Percentiles rank a stretch among this genome's conserved stretches.
Evolutionary conservation across 176 grass and related monocot genomes (phyloP).

Genomic region (Tillandsia fasciculata): DNA sequence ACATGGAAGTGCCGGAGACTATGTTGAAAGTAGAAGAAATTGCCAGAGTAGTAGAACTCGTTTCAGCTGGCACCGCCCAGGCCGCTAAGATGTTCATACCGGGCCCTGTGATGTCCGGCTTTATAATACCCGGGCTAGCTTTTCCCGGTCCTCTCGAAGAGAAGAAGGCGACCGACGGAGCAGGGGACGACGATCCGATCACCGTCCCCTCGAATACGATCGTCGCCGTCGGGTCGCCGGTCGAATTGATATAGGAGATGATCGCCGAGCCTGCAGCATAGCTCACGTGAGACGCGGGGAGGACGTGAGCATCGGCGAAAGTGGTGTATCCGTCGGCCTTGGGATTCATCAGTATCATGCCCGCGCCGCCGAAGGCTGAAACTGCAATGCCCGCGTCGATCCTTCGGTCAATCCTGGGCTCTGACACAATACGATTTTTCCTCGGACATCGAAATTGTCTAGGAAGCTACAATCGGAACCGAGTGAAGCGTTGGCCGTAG

Average conservation of each 20-base stretch:
- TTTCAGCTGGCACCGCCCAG: slow-evolving; percentile 30
- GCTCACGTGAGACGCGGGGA: slow-evolving; percentile 55
- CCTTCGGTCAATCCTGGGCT: slow-evolving; percentile 40
- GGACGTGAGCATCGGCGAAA: slow-evolving; percentile 41
- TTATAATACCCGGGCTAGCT: slow-evolving; percentile 51
- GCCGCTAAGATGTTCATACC: slow-evolving; percentile 88
- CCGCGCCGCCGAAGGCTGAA: slow-evolving; percentile 37
- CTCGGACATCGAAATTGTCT: slow-evolving; percentile 29
- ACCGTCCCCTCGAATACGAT: slow-evolving; percentile 59
- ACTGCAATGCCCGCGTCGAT: slow-evolving; percentile 37
- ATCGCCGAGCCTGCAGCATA: slow-evolving; percentile 39
- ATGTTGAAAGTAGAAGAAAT: slow-evolving; percentile 47
- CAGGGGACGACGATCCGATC: slow-evolving; percentile 40
- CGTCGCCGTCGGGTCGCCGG: slow-evolving; percentile 33
- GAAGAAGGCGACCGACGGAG: slow-evolving; percentile 54
- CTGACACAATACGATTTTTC: slow-evolving; percentile 59
- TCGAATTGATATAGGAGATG: slow-evolving; percentile 45
- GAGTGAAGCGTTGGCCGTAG: slow-evolving; percentile 23
- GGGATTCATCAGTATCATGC: slow-evolving; percentile 51
- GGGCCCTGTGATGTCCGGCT: slow-evolving; percentile 78
- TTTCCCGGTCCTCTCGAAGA: slow-evolving; percentile 66
- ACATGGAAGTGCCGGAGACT: slow-evolving; percentile 87
- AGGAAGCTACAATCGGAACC: slow-evolving; percentile 61
- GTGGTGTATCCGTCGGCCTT: slow-evolving; percentile 47
- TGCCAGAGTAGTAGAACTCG: slow-evolving; percentile 30